Base-by-base conservation (phyloP, 1,284 basidiomycete genomes). In the Pyrrhoderma noxium region DNA sequence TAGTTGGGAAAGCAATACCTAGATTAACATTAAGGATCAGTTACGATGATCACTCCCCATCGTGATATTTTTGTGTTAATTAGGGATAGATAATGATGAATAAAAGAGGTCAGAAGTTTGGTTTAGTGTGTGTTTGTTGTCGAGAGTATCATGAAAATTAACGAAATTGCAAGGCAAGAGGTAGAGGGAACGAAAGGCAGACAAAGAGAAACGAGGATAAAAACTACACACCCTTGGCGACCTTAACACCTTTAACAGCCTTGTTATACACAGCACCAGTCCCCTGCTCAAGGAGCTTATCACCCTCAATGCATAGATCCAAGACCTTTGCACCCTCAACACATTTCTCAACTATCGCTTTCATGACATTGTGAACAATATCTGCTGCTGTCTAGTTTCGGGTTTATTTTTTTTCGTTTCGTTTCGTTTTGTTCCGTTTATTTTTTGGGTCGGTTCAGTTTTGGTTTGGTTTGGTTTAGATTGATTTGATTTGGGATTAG, bases 1-100 rank as follows among this genome's bases (percentile, higher is more conserved):
- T 85, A 18, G 95, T 97, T 22, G 95, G 94, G 79, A 97, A 97
- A 1, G 93, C 91, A 64, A 93, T 76, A 57, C 93, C 93, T 93
- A 58, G n/a, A 37, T 8, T 14, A 9, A 16, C 22, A 14, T n/a
- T 34, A 44, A 22, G 8, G 31, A 22, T 13, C 7, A 25, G 9
- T 21, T 21, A 8, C 35, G 38, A 38, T 8, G 16, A 52, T 45
- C 43, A 38, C 13, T 40, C 7, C 35, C 13, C 14, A 19, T 39
- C 1, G 14, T 35, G 19, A 39, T 35, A 25, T 41, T 38, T 25
- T 16, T 35, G 8, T 45, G 34, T 35, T 18, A 31, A 23, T n/a
- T 16, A 34, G 25, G 27, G 18, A 49, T n/a, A n/a, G 13, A 16
- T 40, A 1, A 35, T 14, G 43, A 47, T n/a, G n/a, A n/a, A n/a